Percentiles rank a stretch among this genome's conserved stretches.
These are phyloP conservation scores for Lichenothelia convexa DNA, from an alignment of 495 filamentous ascomycete genomes.

Conservation along the genomic window DNA sequence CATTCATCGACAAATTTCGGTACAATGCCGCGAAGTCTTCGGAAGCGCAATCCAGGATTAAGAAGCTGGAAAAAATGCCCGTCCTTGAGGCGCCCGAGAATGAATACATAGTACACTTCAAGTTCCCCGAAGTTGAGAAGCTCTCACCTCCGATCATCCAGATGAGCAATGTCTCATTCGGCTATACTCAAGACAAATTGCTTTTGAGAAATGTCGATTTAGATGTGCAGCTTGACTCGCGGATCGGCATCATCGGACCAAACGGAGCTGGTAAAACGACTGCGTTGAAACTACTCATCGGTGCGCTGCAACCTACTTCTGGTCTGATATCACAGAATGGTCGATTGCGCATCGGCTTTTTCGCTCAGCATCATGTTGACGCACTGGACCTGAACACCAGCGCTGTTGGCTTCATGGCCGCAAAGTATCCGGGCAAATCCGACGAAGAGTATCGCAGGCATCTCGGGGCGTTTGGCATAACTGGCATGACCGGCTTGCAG, in stretches of 20 bases:
- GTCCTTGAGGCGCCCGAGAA: slow-evolving; percentile 75
- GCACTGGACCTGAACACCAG: slow-evolving; percentile 75
- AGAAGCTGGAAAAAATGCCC: slow-evolving; percentile 96
- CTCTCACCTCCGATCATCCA: slow-evolving; percentile 94
- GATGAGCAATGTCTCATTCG: slow-evolving; percentile 84
- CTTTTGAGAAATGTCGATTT: slow-evolving; percentile 78
- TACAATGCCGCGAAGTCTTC: slow-evolving; percentile 99
- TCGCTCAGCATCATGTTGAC: slow-evolving; percentile 97
- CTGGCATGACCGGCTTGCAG: slow-evolving; percentile 89
- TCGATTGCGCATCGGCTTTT: slow-evolving; percentile 80
- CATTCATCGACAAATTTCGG: slow-evolving; percentile 98
- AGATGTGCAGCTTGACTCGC: slow-evolving; percentile 92
- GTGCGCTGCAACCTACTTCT: slow-evolving; percentile 55
- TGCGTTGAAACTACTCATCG: slow-evolving; percentile 82
- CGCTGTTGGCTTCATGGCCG: slow-evolving; percentile 90
- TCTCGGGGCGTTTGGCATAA: slow-evolving; percentile 94
- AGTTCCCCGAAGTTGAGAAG: slow-evolving; percentile 95
- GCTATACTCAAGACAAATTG: slow-evolving; percentile 63
- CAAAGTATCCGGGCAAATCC: slow-evolving; percentile 69
- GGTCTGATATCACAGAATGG: slow-evolving; percentile 78
- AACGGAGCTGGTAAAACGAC: slow-evolving; percentile 99
- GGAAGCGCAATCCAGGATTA: slow-evolving; percentile 94
- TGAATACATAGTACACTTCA: slow-evolving; percentile 94
- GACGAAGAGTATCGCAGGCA: slow-evolving; percentile 96
- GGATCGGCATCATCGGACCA: slow-evolving; percentile 94